Percentiles rank a stretch among this genome's conserved stretches.
Conservation (phyloP, 1,139 yeast species). For the Lodderomyces jiufengensis region DNA sequence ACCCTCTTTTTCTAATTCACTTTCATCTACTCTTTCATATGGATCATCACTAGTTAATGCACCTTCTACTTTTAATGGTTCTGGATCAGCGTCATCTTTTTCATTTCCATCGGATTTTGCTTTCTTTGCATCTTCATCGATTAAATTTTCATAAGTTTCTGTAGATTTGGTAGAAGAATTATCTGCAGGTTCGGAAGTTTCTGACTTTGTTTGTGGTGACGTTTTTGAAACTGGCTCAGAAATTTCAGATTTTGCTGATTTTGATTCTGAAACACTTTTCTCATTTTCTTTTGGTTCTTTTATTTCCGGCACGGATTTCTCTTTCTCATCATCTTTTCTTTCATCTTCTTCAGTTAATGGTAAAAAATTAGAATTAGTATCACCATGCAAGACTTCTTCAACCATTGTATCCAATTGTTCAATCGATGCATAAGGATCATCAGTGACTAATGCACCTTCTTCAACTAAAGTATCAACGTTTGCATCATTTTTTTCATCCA, state of each 20-base stretch:
- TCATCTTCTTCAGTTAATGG: conserved; percentile 1
- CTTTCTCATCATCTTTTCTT: conserved; percentile 4
- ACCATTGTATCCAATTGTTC: conserved; percentile 41
- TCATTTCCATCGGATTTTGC: conserved; percentile 20
- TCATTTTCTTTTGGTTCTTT: neutral
- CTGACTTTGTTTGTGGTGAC: no score
- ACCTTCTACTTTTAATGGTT: conserved; percentile 39
- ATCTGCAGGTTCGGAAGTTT: neutral
- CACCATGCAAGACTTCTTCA: conserved; percentile 31
- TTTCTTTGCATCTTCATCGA: conserved; percentile 9
- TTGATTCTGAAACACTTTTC: neutral
- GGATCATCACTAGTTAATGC: conserved; percentile 48
- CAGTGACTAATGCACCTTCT: conserved; percentile 47
- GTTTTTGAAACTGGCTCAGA: neutral
- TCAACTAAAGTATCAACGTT: conserved; percentile 35
- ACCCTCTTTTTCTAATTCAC: conserved; percentile 9
- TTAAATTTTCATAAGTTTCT: conserved; percentile 7
- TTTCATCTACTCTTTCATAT: conserved; percentile 22
- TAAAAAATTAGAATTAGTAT: conserved; percentile 1
- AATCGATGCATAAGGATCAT: conserved; percentile 43
- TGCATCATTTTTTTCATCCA: conserved; percentile 46
- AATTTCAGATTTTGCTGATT: neutral
- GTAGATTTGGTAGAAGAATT: conserved; percentile 4
- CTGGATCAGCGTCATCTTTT: conserved; percentile 42
- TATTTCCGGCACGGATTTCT: conserved; percentile 1